Percentiles rank a stretch among this genome's conserved stretches.
phyloP scores from a whole-genome alignment of 129 eudicot species.

The Heracleum sosnowskyi region DNA sequence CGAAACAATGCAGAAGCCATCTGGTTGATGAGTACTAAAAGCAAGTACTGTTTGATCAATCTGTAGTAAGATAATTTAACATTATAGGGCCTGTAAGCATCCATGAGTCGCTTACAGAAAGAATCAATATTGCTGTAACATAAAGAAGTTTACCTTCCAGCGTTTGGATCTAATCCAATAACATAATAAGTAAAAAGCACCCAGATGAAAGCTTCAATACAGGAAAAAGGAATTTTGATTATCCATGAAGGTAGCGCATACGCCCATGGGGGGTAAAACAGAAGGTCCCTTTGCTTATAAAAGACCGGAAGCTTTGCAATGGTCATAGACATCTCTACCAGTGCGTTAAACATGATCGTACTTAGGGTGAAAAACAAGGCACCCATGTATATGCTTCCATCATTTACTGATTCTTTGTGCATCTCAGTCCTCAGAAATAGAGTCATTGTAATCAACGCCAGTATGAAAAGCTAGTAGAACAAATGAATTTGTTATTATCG shows the following conservation, averaged over 20 bases:
- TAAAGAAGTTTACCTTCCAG: conserved; percentile 49
- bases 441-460: conserved; percentile 46
- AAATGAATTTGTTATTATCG: background rate
- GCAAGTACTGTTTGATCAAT: conserved; percentile 11
- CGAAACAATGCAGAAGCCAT: conserved; percentile 10
- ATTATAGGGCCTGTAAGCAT: background rate
- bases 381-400: conserved; percentile 40
- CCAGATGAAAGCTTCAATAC: conserved; percentile 54
- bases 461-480: conserved; percentile 29
- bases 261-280: conserved; percentile 68
- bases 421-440: conserved; percentile 58
- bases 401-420: conserved; percentile 31
- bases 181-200: conserved; percentile 54
- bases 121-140: background rate
- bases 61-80: background rate
- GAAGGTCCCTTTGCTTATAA: conserved; percentile 74
- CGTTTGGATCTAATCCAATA: conserved; percentile 67
- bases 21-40: conserved; percentile 9
- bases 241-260: conserved; percentile 72
- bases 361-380: conserved; percentile 40
- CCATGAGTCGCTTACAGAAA: background rate
- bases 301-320: conserved; percentile 76
- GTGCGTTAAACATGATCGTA: conserved; percentile 50
- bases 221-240: conserved; percentile 55
- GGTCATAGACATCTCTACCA: conserved; percentile 66